phyloP scores from a whole-genome alignment of 352 stramenopile genomes.

The Phytophthora idaei region DNA sequence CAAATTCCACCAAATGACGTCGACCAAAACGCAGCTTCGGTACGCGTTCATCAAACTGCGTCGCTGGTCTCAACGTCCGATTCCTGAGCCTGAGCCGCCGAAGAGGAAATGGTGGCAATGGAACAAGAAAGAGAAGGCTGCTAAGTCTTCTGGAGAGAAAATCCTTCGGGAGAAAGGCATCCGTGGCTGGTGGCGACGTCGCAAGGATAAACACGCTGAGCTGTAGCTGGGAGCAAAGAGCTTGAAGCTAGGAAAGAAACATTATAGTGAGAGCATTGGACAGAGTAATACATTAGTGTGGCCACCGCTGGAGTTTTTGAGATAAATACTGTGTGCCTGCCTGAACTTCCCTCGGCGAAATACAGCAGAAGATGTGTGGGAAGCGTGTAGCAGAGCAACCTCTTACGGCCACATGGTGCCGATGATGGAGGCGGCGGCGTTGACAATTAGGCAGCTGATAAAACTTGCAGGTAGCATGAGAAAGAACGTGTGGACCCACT shows the following conservation, averaged over 20 bases:
- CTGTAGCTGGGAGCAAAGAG: constrained; percentile 11
- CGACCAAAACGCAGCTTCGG: constrained; percentile 54
- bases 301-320: constrained; percentile 25
- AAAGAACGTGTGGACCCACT: constrained; percentile 83
- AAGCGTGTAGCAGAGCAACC: constrained; percentile 16
- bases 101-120: constrained; percentile 38
- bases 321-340: constrained; percentile 31
- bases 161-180: constrained; percentile 26
- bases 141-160: constrained; percentile 14
- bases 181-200: constrained; percentile 31
- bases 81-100: constrained; percentile 16
- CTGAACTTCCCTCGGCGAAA: constrained; percentile 11
- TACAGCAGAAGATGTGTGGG: constrained; percentile 10
- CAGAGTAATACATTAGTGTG: constrained; percentile 39
- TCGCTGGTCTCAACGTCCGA: constrained; percentile 43
- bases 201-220: constrained; percentile 31
- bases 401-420: constrained; percentile 77
- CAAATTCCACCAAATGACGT: constrained; percentile 74
- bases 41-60: constrained; percentile 69
- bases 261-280: constrained; percentile 30
- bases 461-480: constrained; percentile 83
- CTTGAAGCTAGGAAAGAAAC: neutral
- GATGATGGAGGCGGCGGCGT: constrained; percentile 73
- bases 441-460: constrained; percentile 83
- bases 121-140: constrained; percentile 21